These are phyloP conservation scores for Podospora sp. DNA, from an alignment of 495 filamentous ascomycete genomes.

Conservation along the genomic window DNA sequence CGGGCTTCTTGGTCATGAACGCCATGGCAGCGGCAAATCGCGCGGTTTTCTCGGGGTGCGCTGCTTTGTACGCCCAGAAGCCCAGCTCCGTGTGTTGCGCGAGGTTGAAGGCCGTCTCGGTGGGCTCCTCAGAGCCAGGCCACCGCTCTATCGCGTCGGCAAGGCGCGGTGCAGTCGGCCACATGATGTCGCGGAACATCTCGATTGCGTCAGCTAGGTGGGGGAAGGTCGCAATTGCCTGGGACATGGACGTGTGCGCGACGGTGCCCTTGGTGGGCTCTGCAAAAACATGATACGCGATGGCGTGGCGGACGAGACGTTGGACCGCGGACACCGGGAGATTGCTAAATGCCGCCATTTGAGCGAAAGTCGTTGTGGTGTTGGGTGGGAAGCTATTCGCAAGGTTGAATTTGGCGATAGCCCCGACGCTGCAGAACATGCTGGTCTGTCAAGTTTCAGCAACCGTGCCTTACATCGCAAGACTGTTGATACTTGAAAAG, in stretches of 20 bases:
- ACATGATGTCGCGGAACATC: not conserved
- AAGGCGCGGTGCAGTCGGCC: not conserved
- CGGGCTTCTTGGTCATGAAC: not conserved
- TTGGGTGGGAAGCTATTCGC: conserved; percentile 8
- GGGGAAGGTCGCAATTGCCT: not conserved
- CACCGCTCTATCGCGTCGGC: conserved; percentile 7
- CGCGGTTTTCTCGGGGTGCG: not conserved
- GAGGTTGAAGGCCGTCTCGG: conserved; percentile 15
- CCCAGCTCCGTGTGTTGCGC: not conserved
- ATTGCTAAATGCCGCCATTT: not conserved
- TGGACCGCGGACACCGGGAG: conserved; percentile 2
- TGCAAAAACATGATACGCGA: not conserved
- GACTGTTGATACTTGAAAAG: too few species aligned
- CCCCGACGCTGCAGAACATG: not conserved
- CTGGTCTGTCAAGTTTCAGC: not conserved
- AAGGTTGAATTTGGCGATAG: not conserved
- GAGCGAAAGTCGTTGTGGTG: conserved; percentile 1
- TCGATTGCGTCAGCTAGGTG: not conserved
- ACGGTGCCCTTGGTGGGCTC: conserved; percentile 7
- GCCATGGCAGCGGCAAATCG: not conserved
- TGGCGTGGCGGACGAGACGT: conserved; percentile 1
- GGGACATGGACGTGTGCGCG: conserved; percentile 6
- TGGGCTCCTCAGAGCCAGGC: conserved; percentile 18
- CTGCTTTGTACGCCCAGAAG: conserved; percentile 1
- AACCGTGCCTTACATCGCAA: not conserved